Conservation (phyloP, 257 asterid species). For the Jacaranda copaia region DNA sequence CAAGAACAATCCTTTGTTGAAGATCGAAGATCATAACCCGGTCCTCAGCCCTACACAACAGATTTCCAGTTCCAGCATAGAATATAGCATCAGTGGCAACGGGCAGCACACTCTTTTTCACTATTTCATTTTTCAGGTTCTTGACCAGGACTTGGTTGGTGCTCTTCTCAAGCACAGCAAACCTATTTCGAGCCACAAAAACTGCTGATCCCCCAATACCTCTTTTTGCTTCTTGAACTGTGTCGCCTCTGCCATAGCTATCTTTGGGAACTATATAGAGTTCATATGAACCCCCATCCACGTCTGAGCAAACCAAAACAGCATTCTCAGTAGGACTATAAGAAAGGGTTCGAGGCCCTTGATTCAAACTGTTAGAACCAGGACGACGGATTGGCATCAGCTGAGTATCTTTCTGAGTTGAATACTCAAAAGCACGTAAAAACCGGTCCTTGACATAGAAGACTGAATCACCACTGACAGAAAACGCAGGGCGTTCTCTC, state of each 20-base stretch:
- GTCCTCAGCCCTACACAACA: constrained; percentile 97
- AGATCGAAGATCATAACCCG: constrained; percentile 89
- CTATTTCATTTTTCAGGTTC: constrained; percentile 79
- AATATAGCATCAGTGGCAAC: constrained; percentile 88
- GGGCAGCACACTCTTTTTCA: constrained; percentile 77
- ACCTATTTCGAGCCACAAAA: constrained; percentile 89
- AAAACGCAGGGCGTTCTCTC: constrained; percentile 97
- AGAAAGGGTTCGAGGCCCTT: constrained; percentile 84
- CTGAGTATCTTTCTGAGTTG: constrained; percentile 88
- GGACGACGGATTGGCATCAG: constrained; percentile 92
- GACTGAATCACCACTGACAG: constrained; percentile 78
- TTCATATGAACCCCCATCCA: constrained; percentile 95
- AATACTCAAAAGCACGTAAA: constrained; percentile 80
- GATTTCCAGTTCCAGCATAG: constrained; percentile 95
- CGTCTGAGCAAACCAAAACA: constrained; percentile 83
- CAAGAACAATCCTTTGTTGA: constrained; percentile 82
- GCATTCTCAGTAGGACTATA: constrained; percentile 97
- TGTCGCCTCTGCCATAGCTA: constrained; percentile 80
- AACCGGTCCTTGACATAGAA: constrained; percentile 89
- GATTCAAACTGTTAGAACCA: constrained; percentile 85
- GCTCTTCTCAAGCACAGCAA: constrained; percentile 95
- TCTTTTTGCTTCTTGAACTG: constrained; percentile 88
- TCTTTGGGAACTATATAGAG: constrained; percentile 85
- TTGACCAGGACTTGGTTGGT: constrained; percentile 81
- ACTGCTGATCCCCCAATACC: constrained; percentile 93